A percentile compares a stretch with the other conserved stretches of the same genome.
Conservation (phyloP, 2,329 filamentous ascomycete species). For the Phaeosphaeriaceae sp. region DNA sequence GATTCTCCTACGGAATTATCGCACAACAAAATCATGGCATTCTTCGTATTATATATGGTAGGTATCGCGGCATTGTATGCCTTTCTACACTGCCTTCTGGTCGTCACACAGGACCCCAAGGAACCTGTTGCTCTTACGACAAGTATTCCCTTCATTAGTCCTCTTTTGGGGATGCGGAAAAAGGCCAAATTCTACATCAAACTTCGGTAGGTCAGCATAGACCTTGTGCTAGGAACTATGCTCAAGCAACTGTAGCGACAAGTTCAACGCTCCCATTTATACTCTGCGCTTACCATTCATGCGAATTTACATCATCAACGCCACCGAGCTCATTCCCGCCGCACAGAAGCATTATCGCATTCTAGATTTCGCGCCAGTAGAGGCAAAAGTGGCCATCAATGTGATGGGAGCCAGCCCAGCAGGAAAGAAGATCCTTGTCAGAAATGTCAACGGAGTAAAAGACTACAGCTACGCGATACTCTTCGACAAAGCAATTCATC, state of each 20-base stretch:
- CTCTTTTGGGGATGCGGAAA: slow-evolving; percentile 19
- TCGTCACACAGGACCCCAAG: slow-evolving; percentile 16
- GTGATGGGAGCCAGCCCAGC: slow-evolving; percentile 41
- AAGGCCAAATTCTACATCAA: slow-evolving; percentile 16
- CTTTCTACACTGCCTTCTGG: slow-evolving; percentile 17
- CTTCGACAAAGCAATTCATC: slow-evolving; percentile 38
- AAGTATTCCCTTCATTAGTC: slow-evolving; percentile 22
- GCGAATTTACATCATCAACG: slow-evolving; percentile 52
- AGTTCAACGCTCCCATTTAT: slow-evolving; percentile 44
- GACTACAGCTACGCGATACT: slow-evolving; percentile 38
- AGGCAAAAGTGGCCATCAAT: slow-evolving; percentile 42
- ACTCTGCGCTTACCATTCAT: slow-evolving; percentile 48
- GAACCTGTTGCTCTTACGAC: slow-evolving; percentile 20
- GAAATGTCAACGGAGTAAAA: slow-evolving; percentile 46
- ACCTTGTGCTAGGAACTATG: not conserved
- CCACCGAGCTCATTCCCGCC: slow-evolving; percentile 32
- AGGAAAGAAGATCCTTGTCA: slow-evolving; percentile 38
- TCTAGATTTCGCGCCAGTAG: slow-evolving; percentile 50
- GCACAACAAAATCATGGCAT: not conserved
- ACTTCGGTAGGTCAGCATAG: slow-evolving; percentile 7
- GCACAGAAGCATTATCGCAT: slow-evolving; percentile 46
- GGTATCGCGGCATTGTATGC: slow-evolving; percentile 6
- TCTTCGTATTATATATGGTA: not conserved
- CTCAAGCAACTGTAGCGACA: slow-evolving; percentile 9
- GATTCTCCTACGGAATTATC: not conserved